phyloP scores from a whole-genome alignment of 192 early-diverging fungal species.

The Diversispora eburnea region DNA sequence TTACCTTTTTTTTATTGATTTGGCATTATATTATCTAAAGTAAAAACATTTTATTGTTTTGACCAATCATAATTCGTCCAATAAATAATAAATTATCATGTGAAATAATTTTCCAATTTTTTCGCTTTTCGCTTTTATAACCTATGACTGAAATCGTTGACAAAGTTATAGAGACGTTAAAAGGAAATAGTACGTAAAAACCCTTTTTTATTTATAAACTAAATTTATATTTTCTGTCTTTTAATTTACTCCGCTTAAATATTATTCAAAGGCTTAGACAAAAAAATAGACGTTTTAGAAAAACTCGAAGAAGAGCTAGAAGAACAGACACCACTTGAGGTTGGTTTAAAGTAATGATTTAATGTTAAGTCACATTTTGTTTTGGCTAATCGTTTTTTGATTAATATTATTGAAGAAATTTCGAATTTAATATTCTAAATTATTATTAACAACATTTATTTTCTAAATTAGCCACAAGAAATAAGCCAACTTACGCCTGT shows the following conservation, averaged over 20 bases:
- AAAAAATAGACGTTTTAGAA: slow-evolving; percentile 23
- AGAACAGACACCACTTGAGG: slow-evolving; percentile 13
- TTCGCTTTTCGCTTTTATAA: too few relatives aligned
- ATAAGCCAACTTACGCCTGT: slow-evolving; percentile 5
- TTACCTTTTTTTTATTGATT: too few relatives aligned
- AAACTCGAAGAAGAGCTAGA: slow-evolving; percentile 14
- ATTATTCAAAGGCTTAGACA: slow-evolving; percentile 16
- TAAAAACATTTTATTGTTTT: too few relatives aligned
- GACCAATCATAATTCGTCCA: too few relatives aligned
- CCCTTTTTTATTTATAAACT: neutral
- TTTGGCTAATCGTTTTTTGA: neutral
- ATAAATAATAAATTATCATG: too few relatives aligned
- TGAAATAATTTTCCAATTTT: too few relatives aligned
- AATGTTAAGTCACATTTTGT: neutral
- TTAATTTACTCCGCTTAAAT: neutral
- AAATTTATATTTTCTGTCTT: neutral
- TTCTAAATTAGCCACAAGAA: slow-evolving; percentile 19
- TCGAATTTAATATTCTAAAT: neutral
- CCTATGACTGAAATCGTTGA: slow-evolving; percentile 23
- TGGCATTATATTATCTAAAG: too few relatives aligned
- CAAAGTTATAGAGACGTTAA: slow-evolving; percentile 5
- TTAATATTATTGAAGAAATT: neutral
- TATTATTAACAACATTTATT: neutral
- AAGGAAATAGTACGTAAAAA: slow-evolving; percentile 21
- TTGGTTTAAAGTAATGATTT: neutral